Evolutionary conservation across 1,284 basidiomycete genomes (phyloP), one percentile per base, ranked within the genome.

Genomic region (Sanghuangporus baumii): DNA sequence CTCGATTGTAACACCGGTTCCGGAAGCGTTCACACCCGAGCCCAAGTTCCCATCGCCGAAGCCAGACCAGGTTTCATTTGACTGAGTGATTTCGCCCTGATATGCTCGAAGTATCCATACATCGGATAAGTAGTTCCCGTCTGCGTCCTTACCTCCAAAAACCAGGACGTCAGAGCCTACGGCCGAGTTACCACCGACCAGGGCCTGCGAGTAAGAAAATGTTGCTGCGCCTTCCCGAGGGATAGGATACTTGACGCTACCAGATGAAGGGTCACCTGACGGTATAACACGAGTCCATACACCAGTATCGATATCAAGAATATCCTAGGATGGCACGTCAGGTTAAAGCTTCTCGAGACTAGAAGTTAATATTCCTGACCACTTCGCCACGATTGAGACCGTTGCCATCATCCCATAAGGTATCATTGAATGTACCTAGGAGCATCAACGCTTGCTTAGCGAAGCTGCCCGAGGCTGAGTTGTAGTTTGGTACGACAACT

Each of bases 71-170:
- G 74, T 74, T 57, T 79, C 73, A 60, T 79, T 78, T 0, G 84
- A 80, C n/a, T 79, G 67, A 2, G 80, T 81, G 51, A 89, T 69
- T 37, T 79, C 73, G 7, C 77, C 87, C 62, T 79, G 78, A 71
- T 91, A 91, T 2, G 87, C 81, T 58, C 91, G 78, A 64, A 93
- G 76, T 16, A 93, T 71, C 90, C 90, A 93, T 8, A 93, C 70
- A 58, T 93, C 90, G 50, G 82, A 79, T 3, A 91, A 76, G 69
- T 89, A 86, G 47, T 78, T 81, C 18, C 90, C 90, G 59, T 75
- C 71, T 40, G 77, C 75, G 71, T 90, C 88, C 67, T 81, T 80
- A 31, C 90, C 90, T 52, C 90, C 90, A 68, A 89, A 93, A 11
- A 93, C 82, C 55, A 93, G 79, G n/a, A 83, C 88, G 70, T 93